phyloP scores from a whole-genome alignment of 371 early-diverging fungal genomes.

The Apophysomyces sp. region DNA sequence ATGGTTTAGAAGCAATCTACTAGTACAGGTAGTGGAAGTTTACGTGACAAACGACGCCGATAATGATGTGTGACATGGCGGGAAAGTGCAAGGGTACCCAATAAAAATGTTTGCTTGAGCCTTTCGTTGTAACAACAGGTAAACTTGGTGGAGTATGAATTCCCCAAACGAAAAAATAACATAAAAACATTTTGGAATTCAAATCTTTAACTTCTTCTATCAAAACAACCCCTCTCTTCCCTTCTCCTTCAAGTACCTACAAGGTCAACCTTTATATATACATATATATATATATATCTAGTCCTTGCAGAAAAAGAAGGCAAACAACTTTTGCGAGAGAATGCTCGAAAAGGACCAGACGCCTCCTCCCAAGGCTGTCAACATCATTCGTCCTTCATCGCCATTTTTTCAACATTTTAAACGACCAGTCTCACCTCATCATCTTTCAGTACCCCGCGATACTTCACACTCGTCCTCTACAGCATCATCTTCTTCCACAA shows the following conservation, averaged over 20 bases:
- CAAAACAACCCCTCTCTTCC: conserved; percentile 1
- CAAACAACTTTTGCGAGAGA: neutral
- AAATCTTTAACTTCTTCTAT: too few species aligned
- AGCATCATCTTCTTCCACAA: conserved; percentile 14
- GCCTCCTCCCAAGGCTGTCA: conserved; percentile 21
- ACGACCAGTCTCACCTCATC: conserved; percentile 10
- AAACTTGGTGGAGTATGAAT: conserved; percentile 1
- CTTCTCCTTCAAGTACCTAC: neutral
- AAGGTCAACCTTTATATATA: neutral
- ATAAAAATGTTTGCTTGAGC: too few species aligned
- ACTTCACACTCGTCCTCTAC: conserved; percentile 14
- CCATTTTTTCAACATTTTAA: conserved; percentile 16
- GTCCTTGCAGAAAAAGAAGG: neutral
- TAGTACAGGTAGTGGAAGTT: neutral
- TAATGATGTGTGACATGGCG: neutral
- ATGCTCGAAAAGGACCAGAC: conserved; percentile 19
- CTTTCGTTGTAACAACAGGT: neutral
- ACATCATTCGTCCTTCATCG: conserved; percentile 21
- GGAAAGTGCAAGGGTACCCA: too few species aligned
- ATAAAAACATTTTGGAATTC: neutral
- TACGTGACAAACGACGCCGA: neutral
- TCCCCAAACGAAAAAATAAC: neutral
- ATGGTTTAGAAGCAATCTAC: neutral
- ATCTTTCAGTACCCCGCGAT: conserved; percentile 1
- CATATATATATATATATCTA: conserved; percentile 1